These are phyloP conservation scores for Fraxinus dipetala DNA, from an alignment of 305 asterid species.

Conservation along the genomic window DNA sequence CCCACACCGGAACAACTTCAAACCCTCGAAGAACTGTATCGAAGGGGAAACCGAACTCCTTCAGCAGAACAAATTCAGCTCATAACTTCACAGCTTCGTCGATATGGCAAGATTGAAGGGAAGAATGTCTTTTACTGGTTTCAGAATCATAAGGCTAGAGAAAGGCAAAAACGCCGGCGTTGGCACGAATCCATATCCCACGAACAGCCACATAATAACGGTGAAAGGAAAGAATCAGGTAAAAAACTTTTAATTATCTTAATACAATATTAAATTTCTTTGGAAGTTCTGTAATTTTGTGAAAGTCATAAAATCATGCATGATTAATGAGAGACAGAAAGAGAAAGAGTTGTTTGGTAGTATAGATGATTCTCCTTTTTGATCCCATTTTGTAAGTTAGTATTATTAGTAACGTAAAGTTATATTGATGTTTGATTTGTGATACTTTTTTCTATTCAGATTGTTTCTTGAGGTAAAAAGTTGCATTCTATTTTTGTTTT, in stretches of 20 bases:
- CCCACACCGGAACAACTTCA: slow-evolving; percentile 94
- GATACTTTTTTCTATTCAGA: slow-evolving; percentile 21
- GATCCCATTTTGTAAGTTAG: no score
- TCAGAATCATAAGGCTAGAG: slow-evolving; percentile 93
- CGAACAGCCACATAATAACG: slow-evolving; percentile 24
- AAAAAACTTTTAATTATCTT: background rate
- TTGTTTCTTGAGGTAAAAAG: slow-evolving; percentile 36
- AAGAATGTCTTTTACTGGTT: slow-evolving; percentile 97
- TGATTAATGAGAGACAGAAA: background rate
- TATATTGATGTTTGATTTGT: slow-evolving; percentile 18
- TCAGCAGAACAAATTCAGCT: slow-evolving; percentile 89
- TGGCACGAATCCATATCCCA: slow-evolving; percentile 50
- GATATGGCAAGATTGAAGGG: slow-evolving; percentile 89
- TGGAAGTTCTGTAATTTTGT: background rate
- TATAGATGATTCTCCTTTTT: no score
- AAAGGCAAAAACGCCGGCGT: slow-evolving; percentile 82
- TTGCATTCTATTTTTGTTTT: slow-evolving; percentile 11
- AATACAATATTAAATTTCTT: background rate
- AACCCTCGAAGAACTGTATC: slow-evolving; percentile 70
- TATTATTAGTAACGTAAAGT: no score
- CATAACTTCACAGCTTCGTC: slow-evolving; percentile 71
- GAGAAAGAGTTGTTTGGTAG: background rate
- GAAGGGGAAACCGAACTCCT: slow-evolving; percentile 80
- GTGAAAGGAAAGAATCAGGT: slow-evolving; percentile 57
- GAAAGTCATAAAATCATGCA: slow-evolving; percentile 14